These are phyloP conservation scores for Microascus cirrosus DNA, from an alignment of 2,329 filamentous ascomycete species.

Conservation along the genomic window DNA sequence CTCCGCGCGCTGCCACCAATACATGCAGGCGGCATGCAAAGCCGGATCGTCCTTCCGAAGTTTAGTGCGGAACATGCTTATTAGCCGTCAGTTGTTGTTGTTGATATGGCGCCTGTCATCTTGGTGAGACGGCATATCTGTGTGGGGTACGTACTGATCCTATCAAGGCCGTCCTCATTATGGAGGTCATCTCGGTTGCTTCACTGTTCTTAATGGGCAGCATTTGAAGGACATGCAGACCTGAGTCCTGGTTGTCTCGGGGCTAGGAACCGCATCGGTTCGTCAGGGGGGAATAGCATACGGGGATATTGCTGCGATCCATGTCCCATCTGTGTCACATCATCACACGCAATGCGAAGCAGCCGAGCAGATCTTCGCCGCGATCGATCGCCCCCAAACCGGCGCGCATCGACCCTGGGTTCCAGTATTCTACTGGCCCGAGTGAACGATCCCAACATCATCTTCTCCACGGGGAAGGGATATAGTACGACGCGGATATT, in stretches of 20 bases:
- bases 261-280: not conserved
- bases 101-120: not conserved
- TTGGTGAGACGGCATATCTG: not conserved
- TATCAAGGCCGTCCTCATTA: not conserved
- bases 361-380: not conserved
- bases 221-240: not conserved
- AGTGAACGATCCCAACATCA: not conserved
- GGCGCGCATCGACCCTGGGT: not conserved
- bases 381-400: not conserved
- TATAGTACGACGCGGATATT: not conserved
- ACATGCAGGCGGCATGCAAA: not conserved
- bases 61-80: conserved; percentile 1
- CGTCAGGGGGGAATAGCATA: not conserved
- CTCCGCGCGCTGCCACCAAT: not conserved
- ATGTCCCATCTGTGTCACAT: not conserved
- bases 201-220: not conserved
- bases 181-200: not conserved
- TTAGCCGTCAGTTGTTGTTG: not conserved
- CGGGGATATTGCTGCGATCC: not conserved
- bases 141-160: not conserved
- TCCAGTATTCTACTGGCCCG: not conserved
- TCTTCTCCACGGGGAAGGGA: not conserved
- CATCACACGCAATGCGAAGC: not conserved
- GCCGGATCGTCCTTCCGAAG: conserved; percentile 2
- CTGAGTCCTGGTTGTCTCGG: not conserved